Evolutionary conservation across 1,139 yeast genomes (phyloP).

Genomic region (Zygotorulaspora mrakii): DNA sequence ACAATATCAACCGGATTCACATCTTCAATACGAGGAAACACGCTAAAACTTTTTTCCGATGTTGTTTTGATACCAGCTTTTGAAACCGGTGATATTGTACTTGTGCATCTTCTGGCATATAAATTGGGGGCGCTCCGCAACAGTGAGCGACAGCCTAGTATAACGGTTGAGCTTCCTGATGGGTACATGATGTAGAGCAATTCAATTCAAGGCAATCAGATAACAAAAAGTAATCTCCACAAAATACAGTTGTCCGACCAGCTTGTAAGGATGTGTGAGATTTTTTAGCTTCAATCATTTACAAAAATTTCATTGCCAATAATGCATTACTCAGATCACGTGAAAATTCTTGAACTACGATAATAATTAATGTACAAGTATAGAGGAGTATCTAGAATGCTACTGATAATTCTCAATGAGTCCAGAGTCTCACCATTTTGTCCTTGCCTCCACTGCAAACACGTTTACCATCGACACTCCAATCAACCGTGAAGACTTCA

Average conservation of each 20-base stretch:
- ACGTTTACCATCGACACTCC: conserved; percentile 92
- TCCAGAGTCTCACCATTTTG: conserved; percentile 89
- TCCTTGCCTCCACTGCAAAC: conserved; percentile 98
- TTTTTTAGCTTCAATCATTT: no score
- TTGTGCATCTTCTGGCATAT: conserved; percentile 9
- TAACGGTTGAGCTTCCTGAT: no score
- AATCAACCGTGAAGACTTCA: conserved; percentile 95
- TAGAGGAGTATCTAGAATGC: not conserved
- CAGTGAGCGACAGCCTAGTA: no score
- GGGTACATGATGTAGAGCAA: no score
- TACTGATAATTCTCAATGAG: conserved; percentile 46
- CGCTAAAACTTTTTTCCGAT: conserved; percentile 8
- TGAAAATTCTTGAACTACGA: no score
- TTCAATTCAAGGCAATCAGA: no score
- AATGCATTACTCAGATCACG: not conserved
- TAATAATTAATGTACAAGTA: not conserved
- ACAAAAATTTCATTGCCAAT: not conserved
- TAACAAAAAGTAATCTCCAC: no score
- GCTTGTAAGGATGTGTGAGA: no score
- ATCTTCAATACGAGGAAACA: conserved; percentile 34
- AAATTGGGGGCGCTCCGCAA: not conserved
- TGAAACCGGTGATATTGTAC: not conserved
- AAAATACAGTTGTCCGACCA: not conserved
- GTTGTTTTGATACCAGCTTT: conserved; percentile 1
- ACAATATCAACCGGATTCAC: conserved; percentile 33